Base-by-base conservation (phyloP, 1,139 yeast species). In the Suhomyces ambrosiae region DNA sequence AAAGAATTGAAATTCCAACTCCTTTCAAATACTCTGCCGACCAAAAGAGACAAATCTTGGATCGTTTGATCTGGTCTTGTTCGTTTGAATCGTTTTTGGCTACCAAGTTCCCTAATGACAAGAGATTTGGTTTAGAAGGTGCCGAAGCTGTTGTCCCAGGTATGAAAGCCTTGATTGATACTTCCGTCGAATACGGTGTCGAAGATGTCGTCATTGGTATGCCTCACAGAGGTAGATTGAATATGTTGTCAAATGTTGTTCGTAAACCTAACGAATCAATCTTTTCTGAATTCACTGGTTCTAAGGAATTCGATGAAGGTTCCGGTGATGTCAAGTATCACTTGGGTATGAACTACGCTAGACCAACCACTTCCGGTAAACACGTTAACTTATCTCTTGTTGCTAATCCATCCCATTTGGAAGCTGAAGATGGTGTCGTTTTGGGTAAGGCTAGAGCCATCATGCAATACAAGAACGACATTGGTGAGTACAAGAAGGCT, bases 151-250 rank as follows among this genome's bases (percentile, higher is more conserved):
- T 86, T 56, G 88, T 92, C 37, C 97, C 98, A 32, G 98, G 97
- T 72, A 84, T 92, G 78, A 92, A 92, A 73, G 86, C 97, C 35
- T 69, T 92, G 62, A 90, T 92, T 61, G 99, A 92, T 66, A 82
- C 90, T 48, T 80, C 96, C 31, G 97, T 90, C 37, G 97, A 89
- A 52, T 71, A 74, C 46, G 99, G 99, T 56, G 83, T 90, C 42
- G 97, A 90, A 68, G 97, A 92, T 62, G 81, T 92, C 46, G 95
- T 92, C 56, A 85, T 94, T 56, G 99, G 99, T 74, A 92, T 92
- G 98, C 97, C 99, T 41, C 98, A 92, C 70, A 88, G 99, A 79
- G 99, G 99, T 71, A 85, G 99, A 75, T 78, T 92, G 59, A 92
- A 92, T 67, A 90, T 92, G 85, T 79, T 92, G 68, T 88, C 97